Evolutionary conservation across 768 basidiomycete species (phyloP).

Genomic region (Podaxis sp.): DNA sequence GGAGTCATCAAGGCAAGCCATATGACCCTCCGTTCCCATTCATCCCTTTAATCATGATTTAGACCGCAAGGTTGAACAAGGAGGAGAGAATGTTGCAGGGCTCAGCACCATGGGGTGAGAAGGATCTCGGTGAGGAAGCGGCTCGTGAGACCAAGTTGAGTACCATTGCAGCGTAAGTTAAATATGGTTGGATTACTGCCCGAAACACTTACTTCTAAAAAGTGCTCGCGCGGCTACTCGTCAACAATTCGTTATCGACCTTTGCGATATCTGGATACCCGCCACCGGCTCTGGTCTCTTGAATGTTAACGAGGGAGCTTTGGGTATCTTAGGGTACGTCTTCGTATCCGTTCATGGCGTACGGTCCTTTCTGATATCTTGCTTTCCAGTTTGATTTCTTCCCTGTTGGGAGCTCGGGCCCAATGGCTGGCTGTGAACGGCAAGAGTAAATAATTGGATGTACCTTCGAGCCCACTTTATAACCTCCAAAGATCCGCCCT

Average conservation of each 20-base stretch:
- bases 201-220: slow-evolving; percentile 12
- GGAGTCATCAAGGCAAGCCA: slow-evolving; percentile 58
- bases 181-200: neutral
- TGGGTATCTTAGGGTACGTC: slow-evolving; percentile 80
- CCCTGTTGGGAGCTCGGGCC: slow-evolving; percentile 60
- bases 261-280: slow-evolving; percentile 87
- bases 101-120: slow-evolving; percentile 50
- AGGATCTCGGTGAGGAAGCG: slow-evolving; percentile 61
- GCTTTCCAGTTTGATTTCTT: slow-evolving; percentile 57
- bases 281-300: slow-evolving; percentile 75
- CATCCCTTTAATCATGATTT: neutral
- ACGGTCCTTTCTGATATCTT: neutral
- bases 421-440: slow-evolving; percentile 58
- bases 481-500: neutral
- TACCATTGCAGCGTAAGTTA: slow-evolving; percentile 47
- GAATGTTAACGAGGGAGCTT: slow-evolving; percentile 75
- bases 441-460: slow-evolving; percentile 26
- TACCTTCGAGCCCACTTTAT: neutral
- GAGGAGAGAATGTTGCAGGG: slow-evolving; percentile 52
- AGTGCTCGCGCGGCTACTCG: slow-evolving; percentile 64
- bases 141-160: slow-evolving; percentile 63
- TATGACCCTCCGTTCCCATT: neutral
- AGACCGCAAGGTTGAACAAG: slow-evolving; percentile 60
- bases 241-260: slow-evolving; percentile 80
- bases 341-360: slow-evolving; percentile 2